Evolutionary conservation across 768 basidiomycete species (phyloP), one percentile per base, ranked within the genome.

Genomic region (Tricholoma matsutake): DNA sequence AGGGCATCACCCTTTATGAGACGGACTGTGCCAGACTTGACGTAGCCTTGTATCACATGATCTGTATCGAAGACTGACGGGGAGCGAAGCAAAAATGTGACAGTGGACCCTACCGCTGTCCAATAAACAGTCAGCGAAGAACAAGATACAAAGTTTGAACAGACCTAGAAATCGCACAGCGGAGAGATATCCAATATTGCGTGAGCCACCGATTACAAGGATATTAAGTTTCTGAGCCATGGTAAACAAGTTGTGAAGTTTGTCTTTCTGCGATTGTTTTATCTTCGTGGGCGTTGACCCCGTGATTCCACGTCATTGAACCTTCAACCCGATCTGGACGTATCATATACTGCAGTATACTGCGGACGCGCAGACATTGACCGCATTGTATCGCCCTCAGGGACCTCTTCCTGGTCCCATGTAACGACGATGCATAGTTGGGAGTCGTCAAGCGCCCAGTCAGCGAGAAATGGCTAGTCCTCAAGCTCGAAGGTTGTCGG

Each of bases 1-100:
- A 86, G 75, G 0, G 84, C 88, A 63, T 91, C 87, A 5, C 89
- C 89, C 61, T 84, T 76, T 9, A 87, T 66, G 7, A 89, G 71
- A 10, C 71, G 77, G 1, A 83, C 89, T 56, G 78, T 78, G 4
- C 86, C 86, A 0, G 75, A 66, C 52, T 75, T 68, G 53, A 89
- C 65, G 67, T 82, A 80, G 9, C 63, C 61, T 64, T 88, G 82
- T n/a, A 91, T 81, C 2, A 63, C 65, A 22, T 75, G 73, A 63
- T 90, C 83, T 6, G 72, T 63, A 47, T 87, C 85, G 63, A 90
- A 89, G 4, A 78, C 76, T 8, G 72, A 62, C 0, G 80, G 72
- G 16, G 74, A 78, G 31, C 89, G 83, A 35, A 90, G 76, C 11
- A 89, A 76, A 65, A 86, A 89, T 0, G 86, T 87, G 0, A 89